Base-by-base conservation (phyloP, 2,329 filamentous ascomycete species). In the Fusarium zealandicum region DNA sequence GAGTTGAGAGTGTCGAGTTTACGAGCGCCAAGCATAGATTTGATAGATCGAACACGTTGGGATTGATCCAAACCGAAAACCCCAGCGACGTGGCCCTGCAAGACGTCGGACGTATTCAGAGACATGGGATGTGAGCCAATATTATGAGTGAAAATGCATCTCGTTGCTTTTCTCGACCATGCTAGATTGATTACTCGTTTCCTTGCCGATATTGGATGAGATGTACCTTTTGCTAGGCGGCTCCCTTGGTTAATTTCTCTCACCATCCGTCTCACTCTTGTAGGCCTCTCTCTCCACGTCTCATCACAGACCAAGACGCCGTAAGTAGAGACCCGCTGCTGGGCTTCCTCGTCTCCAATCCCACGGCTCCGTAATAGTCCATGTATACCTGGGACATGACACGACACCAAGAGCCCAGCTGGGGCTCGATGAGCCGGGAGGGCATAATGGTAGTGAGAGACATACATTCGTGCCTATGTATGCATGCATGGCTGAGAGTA, bases 11-110 rank as follows among this genome's bases (percentile, higher is more conserved):
- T n/a, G n/a, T n/a, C 27, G 36, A 32, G 18, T 33, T 30, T 31
- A 35, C 22, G n/a, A 47, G n/a, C 36, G 25, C 30, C 37, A 38
- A 39, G 38, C 51, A 32, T 33, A 54, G 48, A 61, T 61, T 54
- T 14, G 30, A n/a, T 27, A 42, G 42, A 52, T 61, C 57, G 57
- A 54, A 54, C 57, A 41, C 35, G 9, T 25, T 50, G 22, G 40
- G 51, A 61, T 61, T n/a, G n/a, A n/a, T n/a, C n/a, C n/a, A n/a
- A n/a, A n/a, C 59, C 58, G 58, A 61, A 46, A 43, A 54, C 49
- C 35, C 54, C 27, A 27, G 31, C 40, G 42, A 14, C 17, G 27
- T 54, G 22, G 44, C 42, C 32, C 40, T 40, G 35, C 44, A 59
- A 57, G 42, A 54, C 32, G 39, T 45, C 12, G 38, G 18, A 25